These are phyloP conservation scores for Trypanosoma grayi DNA, from an alignment of 208 protist species.

Conservation along the genomic window DNA sequence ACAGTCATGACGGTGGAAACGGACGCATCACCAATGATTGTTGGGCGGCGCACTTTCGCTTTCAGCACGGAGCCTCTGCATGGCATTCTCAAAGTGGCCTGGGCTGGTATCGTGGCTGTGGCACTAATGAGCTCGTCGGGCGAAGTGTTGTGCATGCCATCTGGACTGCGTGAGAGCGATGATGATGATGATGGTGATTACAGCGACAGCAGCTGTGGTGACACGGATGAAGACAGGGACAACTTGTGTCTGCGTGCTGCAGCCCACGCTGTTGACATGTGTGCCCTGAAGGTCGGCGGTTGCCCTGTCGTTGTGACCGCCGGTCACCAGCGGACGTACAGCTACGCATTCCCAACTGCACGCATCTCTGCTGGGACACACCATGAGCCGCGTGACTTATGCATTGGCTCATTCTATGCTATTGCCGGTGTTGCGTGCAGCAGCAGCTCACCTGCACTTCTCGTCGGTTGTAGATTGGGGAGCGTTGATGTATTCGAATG, in stretches of 20 bases:
- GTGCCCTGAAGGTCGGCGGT: constrained; percentile 7
- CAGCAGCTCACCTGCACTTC: background rate
- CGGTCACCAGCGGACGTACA: background rate
- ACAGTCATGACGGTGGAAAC: constrained; percentile 10
- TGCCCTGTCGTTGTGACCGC: constrained; percentile 15
- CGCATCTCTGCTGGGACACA: background rate
- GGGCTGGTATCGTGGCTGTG: constrained; percentile 20
- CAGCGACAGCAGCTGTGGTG: background rate
- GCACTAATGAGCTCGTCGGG: constrained; percentile 22
- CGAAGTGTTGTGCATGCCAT: constrained; percentile 16
- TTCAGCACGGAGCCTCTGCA: constrained; percentile 6
- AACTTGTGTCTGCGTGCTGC: background rate
- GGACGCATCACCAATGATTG: constrained; percentile 10
- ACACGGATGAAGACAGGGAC: background rate
- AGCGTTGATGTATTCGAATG: constrained; percentile 21
- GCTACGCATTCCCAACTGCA: constrained; percentile 5
- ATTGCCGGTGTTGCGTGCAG: constrained; percentile 12
- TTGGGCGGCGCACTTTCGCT: constrained; percentile 6
- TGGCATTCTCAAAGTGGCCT: constrained; percentile 28
- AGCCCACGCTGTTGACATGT: constrained; percentile 16
- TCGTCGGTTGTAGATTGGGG: constrained; percentile 16
- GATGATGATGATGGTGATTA: background rate
- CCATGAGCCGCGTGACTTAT: constrained; percentile 7
- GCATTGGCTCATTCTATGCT: constrained; percentile 13
- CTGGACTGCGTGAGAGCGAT: constrained; percentile 4